Conservation (phyloP, 495 filamentous ascomycete species). For the Viridothelium virens region DNA sequence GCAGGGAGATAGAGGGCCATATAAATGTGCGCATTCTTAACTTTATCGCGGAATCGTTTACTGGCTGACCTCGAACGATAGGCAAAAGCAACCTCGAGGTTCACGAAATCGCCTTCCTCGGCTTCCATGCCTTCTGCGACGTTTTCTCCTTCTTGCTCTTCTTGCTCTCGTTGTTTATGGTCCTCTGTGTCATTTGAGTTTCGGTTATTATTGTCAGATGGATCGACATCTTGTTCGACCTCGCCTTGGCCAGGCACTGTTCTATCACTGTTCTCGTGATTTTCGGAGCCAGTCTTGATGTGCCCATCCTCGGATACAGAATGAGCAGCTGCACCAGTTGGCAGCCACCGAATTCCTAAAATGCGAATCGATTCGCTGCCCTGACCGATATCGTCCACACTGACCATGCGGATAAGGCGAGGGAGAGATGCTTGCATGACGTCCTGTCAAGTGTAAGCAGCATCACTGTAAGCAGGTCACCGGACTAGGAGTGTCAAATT, state of each 20-base stretch:
- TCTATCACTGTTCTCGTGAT: conserved; percentile 43
- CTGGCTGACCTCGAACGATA: conserved; percentile 53
- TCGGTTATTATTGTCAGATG: conserved; percentile 24
- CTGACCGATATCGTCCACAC: conserved; percentile 62
- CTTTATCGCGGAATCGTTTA: conserved; percentile 50
- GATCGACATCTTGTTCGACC: conserved; percentile 18
- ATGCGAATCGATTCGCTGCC: conserved; percentile 58
- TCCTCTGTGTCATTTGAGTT: conserved; percentile 17
- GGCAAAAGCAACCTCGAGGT: conserved; percentile 61
- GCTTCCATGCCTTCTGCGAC: conserved; percentile 61
- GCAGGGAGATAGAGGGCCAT: conserved; percentile 60
- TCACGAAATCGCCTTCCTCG: conserved; percentile 65
- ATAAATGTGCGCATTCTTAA: conserved; percentile 62
- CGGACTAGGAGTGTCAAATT: neutral
- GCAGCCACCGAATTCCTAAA: conserved; percentile 58
- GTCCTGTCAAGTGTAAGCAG: conserved; percentile 33
- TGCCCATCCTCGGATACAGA: conserved; percentile 50
- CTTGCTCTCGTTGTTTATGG: conserved; percentile 31
- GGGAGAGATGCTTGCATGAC: conserved; percentile 64
- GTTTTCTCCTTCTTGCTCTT: conserved; percentile 31
- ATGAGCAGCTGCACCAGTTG: conserved; percentile 53
- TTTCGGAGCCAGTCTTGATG: conserved; percentile 34
- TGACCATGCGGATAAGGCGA: conserved; percentile 57
- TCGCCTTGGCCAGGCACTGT: conserved; percentile 41
- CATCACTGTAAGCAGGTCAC: neutral